A percentile compares a stretch with the other conserved stretches of the same genome.
These are phyloP conservation scores for Psilocybe azurescens DNA, from an alignment of 768 basidiomycete genomes.

Conservation along the genomic window DNA sequence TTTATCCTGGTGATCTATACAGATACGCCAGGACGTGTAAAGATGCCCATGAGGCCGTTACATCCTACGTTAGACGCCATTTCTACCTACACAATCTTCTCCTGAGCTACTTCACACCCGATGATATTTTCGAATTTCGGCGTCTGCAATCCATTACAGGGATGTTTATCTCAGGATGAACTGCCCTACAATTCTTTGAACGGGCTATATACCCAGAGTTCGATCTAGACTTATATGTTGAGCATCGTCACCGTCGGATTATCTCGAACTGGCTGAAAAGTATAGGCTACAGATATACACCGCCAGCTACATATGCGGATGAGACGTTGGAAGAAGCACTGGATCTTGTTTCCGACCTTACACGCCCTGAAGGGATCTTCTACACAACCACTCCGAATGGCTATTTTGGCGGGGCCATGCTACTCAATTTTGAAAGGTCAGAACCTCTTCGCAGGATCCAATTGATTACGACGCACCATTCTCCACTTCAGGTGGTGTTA, in stretches of 20 bases:
- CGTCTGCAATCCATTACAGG: slow-evolving; percentile 8
- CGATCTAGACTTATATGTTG: slow-evolving; percentile 25
- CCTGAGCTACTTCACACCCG: no score
- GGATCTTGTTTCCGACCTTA: not conserved
- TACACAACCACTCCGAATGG: slow-evolving; percentile 7
- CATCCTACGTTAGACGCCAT: no score
- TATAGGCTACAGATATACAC: slow-evolving; percentile 24
- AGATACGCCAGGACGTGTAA: no score
- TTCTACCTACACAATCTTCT: no score
- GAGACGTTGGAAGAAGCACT: slow-evolving; percentile 3
- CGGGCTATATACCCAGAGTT: slow-evolving; percentile 15
- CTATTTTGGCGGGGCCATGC: slow-evolving; percentile 27
- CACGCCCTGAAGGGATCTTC: not conserved
- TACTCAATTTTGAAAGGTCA: slow-evolving; percentile 35
- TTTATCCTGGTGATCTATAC: no score
- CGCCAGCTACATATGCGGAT: not conserved
- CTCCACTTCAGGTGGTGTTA: slow-evolving; percentile 41
- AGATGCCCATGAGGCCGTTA: no score
- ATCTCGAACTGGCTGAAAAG: slow-evolving; percentile 39
- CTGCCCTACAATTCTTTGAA: slow-evolving; percentile 14
- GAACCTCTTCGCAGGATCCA: slow-evolving; percentile 36
- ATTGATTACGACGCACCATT: slow-evolving; percentile 37
- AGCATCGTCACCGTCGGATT: slow-evolving; percentile 32
- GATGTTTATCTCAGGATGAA: slow-evolving; percentile 18
- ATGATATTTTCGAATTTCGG: not conserved